phyloP scores from a whole-genome alignment of 2,329 filamentous ascomycete species.

The Tolypocladium tundrense region DNA sequence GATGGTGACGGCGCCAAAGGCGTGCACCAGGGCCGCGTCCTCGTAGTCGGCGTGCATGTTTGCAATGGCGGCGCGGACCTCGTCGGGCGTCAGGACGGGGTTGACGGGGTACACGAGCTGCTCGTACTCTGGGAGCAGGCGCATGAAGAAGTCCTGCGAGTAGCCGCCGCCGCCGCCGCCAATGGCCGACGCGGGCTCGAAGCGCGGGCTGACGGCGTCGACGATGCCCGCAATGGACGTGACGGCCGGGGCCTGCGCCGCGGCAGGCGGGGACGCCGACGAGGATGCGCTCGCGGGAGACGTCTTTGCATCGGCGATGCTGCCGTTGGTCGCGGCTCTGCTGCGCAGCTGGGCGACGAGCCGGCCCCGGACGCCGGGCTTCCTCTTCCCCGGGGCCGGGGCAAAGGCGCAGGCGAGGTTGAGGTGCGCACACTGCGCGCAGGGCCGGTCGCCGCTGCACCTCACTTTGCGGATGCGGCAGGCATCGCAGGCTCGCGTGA shows the following conservation, averaged over 20 bases:
- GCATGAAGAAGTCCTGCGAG: conserved; percentile 20
- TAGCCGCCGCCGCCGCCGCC: conserved; percentile 9
- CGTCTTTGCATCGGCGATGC: neutral
- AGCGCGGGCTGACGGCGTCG: conserved; percentile 4
- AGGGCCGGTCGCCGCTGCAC: conserved; percentile 23
- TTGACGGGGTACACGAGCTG: conserved; percentile 26
- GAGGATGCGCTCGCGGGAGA: neutral
- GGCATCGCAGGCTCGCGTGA: conserved; percentile 23
- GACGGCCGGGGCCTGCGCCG: conserved; percentile 3
- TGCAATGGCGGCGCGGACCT: conserved; percentile 19
- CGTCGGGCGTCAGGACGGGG: conserved; percentile 20
- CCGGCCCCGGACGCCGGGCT: conserved; percentile 21
- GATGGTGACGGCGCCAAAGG: conserved; percentile 24
- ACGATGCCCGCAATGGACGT: conserved; percentile 16
- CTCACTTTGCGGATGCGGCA: conserved; percentile 28
- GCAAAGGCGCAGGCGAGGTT: conserved; percentile 23
- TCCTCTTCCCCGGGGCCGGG: conserved; percentile 20
- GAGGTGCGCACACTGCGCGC: conserved; percentile 25
- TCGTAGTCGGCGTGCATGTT: conserved; percentile 21
- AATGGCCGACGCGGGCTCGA: conserved; percentile 1
- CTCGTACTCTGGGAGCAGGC: conserved; percentile 22
- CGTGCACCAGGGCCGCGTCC: conserved; percentile 24
- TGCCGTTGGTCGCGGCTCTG: conserved; percentile 1
- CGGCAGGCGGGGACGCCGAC: neutral
- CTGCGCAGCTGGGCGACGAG: conserved; percentile 24